phyloP scores from a whole-genome alignment of 2,329 filamentous ascomycete genomes.

The Penicillium sp. region DNA sequence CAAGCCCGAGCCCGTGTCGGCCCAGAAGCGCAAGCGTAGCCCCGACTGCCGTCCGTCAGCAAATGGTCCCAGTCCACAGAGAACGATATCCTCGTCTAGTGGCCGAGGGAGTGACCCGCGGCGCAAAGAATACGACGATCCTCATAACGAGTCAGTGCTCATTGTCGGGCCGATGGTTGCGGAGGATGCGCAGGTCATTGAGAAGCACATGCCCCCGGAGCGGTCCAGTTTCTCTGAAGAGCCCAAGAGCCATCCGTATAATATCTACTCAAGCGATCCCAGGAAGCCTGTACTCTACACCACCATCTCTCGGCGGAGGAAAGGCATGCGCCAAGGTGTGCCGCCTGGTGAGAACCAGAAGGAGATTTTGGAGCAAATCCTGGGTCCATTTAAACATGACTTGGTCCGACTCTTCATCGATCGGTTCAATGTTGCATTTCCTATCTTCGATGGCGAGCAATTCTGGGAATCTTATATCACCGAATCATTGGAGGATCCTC shows the following conservation, averaged over 20 bases:
- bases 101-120: constrained; percentile 30
- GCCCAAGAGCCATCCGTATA: constrained; percentile 46
- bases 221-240: constrained; percentile 37
- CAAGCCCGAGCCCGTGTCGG: constrained; percentile 26
- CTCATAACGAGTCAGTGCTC: constrained; percentile 46
- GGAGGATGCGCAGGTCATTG: constrained; percentile 57
- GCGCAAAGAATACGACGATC: constrained; percentile 33
- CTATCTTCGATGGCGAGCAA: constrained; percentile 54
- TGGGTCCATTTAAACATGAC: constrained; percentile 52
- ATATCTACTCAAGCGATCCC: constrained; percentile 48
- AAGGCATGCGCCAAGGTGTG: constrained; percentile 44
- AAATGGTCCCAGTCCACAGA: constrained; percentile 25
- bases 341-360: constrained; percentile 48
- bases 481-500: constrained; percentile 47
- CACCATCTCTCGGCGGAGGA: constrained; percentile 49
- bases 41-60: constrained; percentile 25
- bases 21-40: constrained; percentile 38
- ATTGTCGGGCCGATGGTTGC: constrained; percentile 59
- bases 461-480: constrained; percentile 50
- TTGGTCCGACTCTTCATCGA: constrained; percentile 53
- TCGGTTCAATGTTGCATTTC: constrained; percentile 58
- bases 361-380: constrained; percentile 55
- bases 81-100: constrained; percentile 22
- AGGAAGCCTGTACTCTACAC: constrained; percentile 46
- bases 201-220: constrained; percentile 53